These are phyloP conservation scores for Glycine soja DNA, from an alignment of 306 rosid genomes.

Conservation along the genomic window DNA sequence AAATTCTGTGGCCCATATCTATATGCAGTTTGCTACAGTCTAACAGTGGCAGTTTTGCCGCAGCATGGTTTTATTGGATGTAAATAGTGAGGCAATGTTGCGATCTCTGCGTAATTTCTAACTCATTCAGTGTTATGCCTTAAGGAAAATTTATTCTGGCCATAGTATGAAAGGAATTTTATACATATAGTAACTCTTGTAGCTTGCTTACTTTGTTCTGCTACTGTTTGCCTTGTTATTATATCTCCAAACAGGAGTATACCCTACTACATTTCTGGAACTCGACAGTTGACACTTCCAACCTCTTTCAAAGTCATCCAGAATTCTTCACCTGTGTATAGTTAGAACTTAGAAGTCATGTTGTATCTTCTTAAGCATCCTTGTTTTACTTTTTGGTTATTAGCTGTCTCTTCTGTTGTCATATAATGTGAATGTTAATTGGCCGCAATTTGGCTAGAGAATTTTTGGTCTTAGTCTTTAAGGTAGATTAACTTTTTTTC, in stretches of 20 bases:
- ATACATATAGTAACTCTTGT: not conserved
- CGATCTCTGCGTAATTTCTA: not conserved
- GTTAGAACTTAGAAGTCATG: not conserved
- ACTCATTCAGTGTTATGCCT: not conserved
- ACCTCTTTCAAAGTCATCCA: not conserved
- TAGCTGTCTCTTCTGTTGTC: not conserved
- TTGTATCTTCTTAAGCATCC: not conserved
- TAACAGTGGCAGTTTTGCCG: constrained; percentile 22
- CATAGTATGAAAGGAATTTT: not conserved
- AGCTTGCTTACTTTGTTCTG: constrained; percentile 9
- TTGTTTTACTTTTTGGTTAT: constrained; percentile 24
- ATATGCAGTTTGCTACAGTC: constrained; percentile 1
- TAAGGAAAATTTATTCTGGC: not conserved
- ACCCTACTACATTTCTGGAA: not conserved
- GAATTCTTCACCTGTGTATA: constrained; percentile 29
- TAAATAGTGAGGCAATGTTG: not conserved
- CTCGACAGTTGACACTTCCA: not conserved
- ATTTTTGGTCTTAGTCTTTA: not conserved
- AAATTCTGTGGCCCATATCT: not conserved
- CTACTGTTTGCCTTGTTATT: constrained; percentile 33
- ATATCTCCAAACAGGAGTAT: constrained; percentile 20
- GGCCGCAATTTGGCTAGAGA: constrained; percentile 3
- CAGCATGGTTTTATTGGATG: not conserved
- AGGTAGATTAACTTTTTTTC: constrained; percentile 15
- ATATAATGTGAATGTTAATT: constrained; percentile 28